A percentile compares a stretch with the other conserved stretches of the same genome.
phyloP scores from a whole-genome alignment of 1,139 yeast species.

The Hansenula lynferdii region DNA sequence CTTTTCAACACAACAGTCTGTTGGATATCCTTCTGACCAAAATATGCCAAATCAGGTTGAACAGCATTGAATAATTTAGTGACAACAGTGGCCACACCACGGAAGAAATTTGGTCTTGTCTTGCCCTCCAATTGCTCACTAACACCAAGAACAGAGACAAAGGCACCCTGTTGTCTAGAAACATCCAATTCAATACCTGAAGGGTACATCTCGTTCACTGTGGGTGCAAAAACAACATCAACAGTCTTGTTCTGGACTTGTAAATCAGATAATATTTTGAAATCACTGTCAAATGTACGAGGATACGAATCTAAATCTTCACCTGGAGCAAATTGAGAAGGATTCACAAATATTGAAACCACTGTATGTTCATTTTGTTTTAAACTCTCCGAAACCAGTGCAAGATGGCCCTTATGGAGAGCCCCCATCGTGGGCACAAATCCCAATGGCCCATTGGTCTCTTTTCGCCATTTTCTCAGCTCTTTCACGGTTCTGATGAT shows the following conservation, averaged over 20 bases:
- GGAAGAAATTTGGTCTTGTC: conserved; percentile 84
- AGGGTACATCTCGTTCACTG: conserved; percentile 84
- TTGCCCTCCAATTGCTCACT: conserved; percentile 87
- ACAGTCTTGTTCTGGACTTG: conserved; percentile 31
- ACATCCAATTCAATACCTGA: conserved; percentile 75
- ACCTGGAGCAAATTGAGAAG: conserved; percentile 92
- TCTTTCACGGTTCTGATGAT: conserved; percentile 7
- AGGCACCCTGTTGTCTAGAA: conserved; percentile 68
- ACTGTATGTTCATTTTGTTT: conserved; percentile 63
- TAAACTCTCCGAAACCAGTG: conserved; percentile 42
- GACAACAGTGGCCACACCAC: conserved; percentile 96
- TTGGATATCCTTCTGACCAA: conserved; percentile 96
- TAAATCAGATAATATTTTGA: conserved; percentile 37
- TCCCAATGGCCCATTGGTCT: neutral
- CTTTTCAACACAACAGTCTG: conserved; percentile 79
- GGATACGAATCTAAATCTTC: conserved; percentile 91
- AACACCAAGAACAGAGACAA: conserved; percentile 77
- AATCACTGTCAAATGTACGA: conserved; percentile 68
- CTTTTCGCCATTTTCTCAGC: conserved; percentile 2
- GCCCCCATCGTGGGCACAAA: conserved; percentile 34
- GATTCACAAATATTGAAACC: conserved; percentile 91
- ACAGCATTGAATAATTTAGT: conserved; percentile 78
- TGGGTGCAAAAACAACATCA: conserved; percentile 76
- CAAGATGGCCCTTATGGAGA: conserved; percentile 31
- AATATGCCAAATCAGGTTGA: conserved; percentile 70